phyloP scores from a whole-genome alignment of 306 rosid genomes.

The Sicyos edulis region DNA sequence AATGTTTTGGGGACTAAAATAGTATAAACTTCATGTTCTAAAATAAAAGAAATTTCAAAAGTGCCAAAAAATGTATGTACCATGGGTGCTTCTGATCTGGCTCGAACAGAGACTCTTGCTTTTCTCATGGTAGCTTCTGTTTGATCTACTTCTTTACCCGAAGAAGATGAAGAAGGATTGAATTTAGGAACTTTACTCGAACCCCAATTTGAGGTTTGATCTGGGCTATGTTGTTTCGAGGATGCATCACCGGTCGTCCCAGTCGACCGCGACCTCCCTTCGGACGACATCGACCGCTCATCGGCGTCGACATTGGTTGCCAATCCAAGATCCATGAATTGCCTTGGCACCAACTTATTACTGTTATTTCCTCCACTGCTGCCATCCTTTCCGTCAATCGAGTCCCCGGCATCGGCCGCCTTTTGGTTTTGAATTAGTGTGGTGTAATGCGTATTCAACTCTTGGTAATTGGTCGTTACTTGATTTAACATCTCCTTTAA shows the following conservation, averaged over 20 bases:
- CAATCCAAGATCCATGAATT: conserved; percentile 61
- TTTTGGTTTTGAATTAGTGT: conserved; percentile 35
- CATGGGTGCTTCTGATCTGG: conserved; percentile 68
- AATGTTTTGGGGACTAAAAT: too few species aligned
- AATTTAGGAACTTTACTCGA: conserved; percentile 45
- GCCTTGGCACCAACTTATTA: conserved; percentile 41
- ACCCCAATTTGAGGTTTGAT: conserved; percentile 31
- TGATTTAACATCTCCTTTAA: conserved; percentile 39
- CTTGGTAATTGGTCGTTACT: conserved; percentile 35
- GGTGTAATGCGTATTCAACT: conserved; percentile 37
- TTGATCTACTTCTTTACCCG: conserved; percentile 39
- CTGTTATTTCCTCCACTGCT: background rate
- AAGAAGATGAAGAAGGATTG: conserved; percentile 35
- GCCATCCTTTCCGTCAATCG: background rate
- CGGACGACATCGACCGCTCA: conserved; percentile 43
- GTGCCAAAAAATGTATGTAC: conserved; percentile 32
- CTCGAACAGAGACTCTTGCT: conserved; percentile 76
- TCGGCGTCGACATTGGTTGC: conserved; percentile 33
- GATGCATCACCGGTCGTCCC: conserved; percentile 27
- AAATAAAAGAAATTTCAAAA: too few species aligned
- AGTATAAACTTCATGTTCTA: too few species aligned
- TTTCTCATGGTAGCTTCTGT: conserved; percentile 72
- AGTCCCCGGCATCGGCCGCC: conserved; percentile 17
- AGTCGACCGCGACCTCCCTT: conserved; percentile 33
- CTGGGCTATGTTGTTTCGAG: conserved; percentile 37